A percentile compares a stretch with the other conserved stretches of the same genome.
Conservation (phyloP, 1,139 yeast genomes). For the Blastobotrys arbuscula region DNA sequence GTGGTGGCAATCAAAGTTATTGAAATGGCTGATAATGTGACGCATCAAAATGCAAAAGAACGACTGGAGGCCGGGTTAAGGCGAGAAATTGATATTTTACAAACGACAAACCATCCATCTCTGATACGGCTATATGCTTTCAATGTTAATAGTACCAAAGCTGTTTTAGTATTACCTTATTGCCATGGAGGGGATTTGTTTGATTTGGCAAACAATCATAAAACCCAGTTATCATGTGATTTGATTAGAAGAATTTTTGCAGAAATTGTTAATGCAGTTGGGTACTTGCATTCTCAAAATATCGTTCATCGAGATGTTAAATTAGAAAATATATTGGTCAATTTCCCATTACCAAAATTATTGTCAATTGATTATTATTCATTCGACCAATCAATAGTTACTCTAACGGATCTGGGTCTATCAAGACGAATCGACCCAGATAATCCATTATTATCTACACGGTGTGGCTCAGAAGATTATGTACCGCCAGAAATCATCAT, state of each 20-base stretch:
- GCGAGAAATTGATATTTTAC: constrained; percentile 68
- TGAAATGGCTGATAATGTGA: constrained; percentile 19
- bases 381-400: constrained; percentile 42
- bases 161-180: constrained; percentile 61
- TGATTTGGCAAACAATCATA: constrained; percentile 49
- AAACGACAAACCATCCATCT: constrained; percentile 35
- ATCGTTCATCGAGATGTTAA: constrained; percentile 86
- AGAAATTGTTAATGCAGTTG: constrained; percentile 63
- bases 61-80: constrained; percentile 63
- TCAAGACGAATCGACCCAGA: constrained; percentile 59
- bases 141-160: constrained; percentile 30
- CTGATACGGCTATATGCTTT: constrained; percentile 38
- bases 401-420: constrained; percentile 83
- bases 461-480: constrained; percentile 96
- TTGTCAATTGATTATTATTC: constrained; percentile 4
- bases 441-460: constrained; percentile 62
- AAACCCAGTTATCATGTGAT: constrained; percentile 22
- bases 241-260: constrained; percentile 57
- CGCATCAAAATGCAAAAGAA: constrained; percentile 27
- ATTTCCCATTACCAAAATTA: constrained; percentile 21
- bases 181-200: constrained; percentile 82
- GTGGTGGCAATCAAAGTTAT: constrained; percentile 39
- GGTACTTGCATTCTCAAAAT: constrained; percentile 60
- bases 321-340: constrained; percentile 69
- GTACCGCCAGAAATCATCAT: constrained; percentile 88